These are phyloP conservation scores for Neckera pumila DNA, from an alignment of 225 moss, liverwort and hornwort species.

Conservation along the genomic window DNA sequence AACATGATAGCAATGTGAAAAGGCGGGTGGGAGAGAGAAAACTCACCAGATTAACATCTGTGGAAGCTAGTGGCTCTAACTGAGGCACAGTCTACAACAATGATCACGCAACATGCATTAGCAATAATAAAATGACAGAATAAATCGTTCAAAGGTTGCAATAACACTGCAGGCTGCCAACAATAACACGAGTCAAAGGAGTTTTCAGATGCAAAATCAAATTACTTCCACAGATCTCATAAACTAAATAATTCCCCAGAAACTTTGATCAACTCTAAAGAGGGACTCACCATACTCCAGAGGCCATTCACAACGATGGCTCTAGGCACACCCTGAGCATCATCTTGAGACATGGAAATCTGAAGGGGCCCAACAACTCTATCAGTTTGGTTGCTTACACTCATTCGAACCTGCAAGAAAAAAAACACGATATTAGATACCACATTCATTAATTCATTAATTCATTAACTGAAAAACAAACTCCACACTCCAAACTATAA, in stretches of 20 bases:
- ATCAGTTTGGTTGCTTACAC: constrained; percentile 78
- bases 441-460: background rate
- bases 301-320: constrained; percentile 87
- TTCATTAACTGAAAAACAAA: background rate
- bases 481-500: background rate
- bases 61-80: constrained; percentile 68
- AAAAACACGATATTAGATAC: background rate
- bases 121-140: background rate
- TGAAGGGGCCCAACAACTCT: constrained; percentile 82
- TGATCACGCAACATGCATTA: constrained; percentile 2
- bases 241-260: background rate
- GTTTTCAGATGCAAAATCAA: background rate
- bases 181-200: background rate
- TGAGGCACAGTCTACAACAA: constrained; percentile 70
- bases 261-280: background rate
- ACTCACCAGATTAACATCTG: constrained; percentile 83
- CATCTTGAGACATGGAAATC: constrained; percentile 92
- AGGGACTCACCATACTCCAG: constrained; percentile 66
- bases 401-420: constrained; percentile 67
- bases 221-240: background rate
- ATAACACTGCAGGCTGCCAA: background rate
- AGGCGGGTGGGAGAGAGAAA: background rate
- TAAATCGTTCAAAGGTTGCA: background rate
- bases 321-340: constrained; percentile 67
- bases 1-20: background rate